These are phyloP conservation scores for Corymbia maculata DNA, from an alignment of 345 rosid species.

Conservation along the genomic window DNA sequence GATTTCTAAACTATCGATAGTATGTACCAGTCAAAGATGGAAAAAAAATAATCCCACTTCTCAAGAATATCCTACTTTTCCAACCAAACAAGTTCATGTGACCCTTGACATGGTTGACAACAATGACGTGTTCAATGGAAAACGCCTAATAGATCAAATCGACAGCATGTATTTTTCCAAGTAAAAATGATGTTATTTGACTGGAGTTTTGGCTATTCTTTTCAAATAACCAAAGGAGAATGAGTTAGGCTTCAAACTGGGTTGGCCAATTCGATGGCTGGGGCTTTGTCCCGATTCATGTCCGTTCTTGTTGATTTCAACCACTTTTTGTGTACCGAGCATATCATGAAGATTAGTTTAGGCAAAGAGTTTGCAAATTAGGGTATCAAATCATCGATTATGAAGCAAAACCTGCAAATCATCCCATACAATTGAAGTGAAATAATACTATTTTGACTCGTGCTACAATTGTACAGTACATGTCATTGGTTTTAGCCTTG, in stretches of 20 bases:
- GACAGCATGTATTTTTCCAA: too few species aligned
- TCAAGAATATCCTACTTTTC: background rate
- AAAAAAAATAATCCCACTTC: background rate
- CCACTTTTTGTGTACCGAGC: background rate
- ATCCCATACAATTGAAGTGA: background rate
- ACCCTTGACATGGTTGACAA: background rate
- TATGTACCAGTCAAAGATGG: background rate
- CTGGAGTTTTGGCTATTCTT: background rate
- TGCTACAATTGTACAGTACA: too few species aligned
- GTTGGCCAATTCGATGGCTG: background rate
- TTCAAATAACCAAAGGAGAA: background rate
- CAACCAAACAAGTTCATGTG: background rate
- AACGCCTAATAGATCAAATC: rapidly evolving
- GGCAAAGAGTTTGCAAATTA: background rate
- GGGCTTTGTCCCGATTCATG: background rate
- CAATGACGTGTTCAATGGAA: background rate
- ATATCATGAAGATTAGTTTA: background rate
- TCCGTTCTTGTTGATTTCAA: background rate
- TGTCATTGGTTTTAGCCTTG: background rate
- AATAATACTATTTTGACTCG: background rate
- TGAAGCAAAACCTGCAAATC: background rate
- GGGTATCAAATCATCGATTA: background rate
- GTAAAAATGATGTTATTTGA: too few species aligned
- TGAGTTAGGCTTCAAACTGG: background rate
- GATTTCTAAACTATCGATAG: background rate